Percentiles rank a stretch among this genome's conserved stretches.
Conservation (phyloP, 179 eudicot species). For the Nepenthes alata region DNA sequence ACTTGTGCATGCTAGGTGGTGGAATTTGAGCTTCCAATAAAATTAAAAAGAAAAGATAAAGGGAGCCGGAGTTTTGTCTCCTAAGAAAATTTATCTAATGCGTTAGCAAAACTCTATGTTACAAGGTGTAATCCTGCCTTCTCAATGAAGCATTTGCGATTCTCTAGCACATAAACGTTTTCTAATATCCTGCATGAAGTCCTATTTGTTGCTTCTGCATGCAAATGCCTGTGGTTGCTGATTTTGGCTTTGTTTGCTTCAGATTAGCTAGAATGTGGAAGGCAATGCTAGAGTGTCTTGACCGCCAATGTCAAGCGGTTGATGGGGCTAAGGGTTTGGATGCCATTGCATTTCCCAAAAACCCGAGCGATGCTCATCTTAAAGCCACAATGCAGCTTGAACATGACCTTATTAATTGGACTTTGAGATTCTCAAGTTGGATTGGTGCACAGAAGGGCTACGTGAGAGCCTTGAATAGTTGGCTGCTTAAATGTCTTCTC, state of each 20-base stretch:
- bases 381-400: constrained; percentile 66
- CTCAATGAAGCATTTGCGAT: too few species aligned
- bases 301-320: constrained; percentile 58
- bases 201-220: background rate
- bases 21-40: too few species aligned
- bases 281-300: constrained; percentile 84
- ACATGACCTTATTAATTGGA: constrained; percentile 71
- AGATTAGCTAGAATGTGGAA: constrained; percentile 87
- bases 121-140: too few species aligned
- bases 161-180: too few species aligned
- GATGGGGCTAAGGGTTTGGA: constrained; percentile 71
- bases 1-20: too few species aligned
- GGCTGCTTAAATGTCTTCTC: constrained; percentile 73
- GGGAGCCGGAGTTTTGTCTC: too few species aligned
- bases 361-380: constrained; percentile 56
- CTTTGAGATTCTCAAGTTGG: constrained; percentile 64
- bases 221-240: background rate
- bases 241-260: constrained; percentile 10
- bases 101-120: too few species aligned
- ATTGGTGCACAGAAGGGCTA: constrained; percentile 70
- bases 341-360: constrained; percentile 45
- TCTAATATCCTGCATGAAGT: background rate
- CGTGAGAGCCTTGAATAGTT: constrained; percentile 54
- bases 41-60: too few species aligned
- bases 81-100: too few species aligned